Base-by-base conservation (phyloP, 306 rosid genomes). In the Acacia melanoxylon region DNA sequence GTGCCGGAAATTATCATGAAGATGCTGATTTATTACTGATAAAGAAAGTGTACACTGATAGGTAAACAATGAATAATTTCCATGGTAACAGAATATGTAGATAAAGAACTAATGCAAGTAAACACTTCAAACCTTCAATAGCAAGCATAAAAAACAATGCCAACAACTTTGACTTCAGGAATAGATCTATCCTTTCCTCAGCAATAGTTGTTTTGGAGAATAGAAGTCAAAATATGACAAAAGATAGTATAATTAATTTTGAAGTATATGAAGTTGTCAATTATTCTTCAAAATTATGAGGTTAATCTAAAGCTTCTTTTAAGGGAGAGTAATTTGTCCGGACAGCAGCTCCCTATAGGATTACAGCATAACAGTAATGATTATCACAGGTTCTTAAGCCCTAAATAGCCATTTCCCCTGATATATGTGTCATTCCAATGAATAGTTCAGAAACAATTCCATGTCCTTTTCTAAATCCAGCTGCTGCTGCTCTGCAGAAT, bases 131-230 rank as follows among this genome's bases (percentile, higher is more conserved):
- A 40, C 3, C 24, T 14, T 68, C 82, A 58, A 56, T 49, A 80
- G 27, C 37, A 51, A 20, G 2, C 40, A 56, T 17, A 13, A 54
- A 45, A 58, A 58, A 41, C 61, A 76, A 5, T 22, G 35, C 1
- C 48, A 72, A 24, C 8, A 75, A 75, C 59, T 56, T 27, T 20
- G 68, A 80, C 74, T 68, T 74, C 49, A 14, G 41, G 37, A 41
- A 45, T 52, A 11, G 33, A 45, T 56, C 42, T 37, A 25, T 15
- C 24, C n/a, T 45, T 40, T 29, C 29, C 63, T 75, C 14, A 42
- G 25, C 68, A 42, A 78, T 42, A 13, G n/a, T 45, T 78, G 29
- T 52, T 49, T 41, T n/a, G 74, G 29, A 22, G 58, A 75, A 48
- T 37, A 46, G 51, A 44, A 61, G 35, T 69, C 42, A 44, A 68